Percentiles rank a stretch among this genome's conserved stretches.
These are phyloP conservation scores for Eucalyptus virginea DNA, from an alignment of 345 rosid species.

Conservation along the genomic window DNA sequence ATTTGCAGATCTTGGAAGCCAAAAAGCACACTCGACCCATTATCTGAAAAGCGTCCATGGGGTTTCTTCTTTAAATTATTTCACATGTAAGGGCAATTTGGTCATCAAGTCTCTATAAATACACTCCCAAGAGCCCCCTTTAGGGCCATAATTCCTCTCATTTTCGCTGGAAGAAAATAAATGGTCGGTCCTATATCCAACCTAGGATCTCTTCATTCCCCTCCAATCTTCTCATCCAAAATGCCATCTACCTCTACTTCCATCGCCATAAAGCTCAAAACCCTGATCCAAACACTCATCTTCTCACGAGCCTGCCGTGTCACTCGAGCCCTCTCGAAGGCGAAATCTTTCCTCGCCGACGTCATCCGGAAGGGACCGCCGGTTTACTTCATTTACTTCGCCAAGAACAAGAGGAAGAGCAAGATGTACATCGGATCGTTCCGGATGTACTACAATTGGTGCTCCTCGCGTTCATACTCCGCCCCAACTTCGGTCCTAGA, in stretches of 20 bases:
- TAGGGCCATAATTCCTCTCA: background rate
- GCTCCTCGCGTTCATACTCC: constrained; percentile 62
- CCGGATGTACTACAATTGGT: constrained; percentile 85
- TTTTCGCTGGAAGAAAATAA: background rate
- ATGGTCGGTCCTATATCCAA: constrained; percentile 12
- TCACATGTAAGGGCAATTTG: constrained; percentile 18
- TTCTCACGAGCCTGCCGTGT: constrained; percentile 43
- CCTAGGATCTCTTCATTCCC: constrained; percentile 6
- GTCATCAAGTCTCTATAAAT: constrained; percentile 20
- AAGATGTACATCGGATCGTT: constrained; percentile 65
- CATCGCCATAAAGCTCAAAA: constrained; percentile 16
- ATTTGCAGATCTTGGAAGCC: background rate
- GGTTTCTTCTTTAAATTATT: constrained; percentile 10
- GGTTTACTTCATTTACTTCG: constrained; percentile 16
- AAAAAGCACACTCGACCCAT: background rate
- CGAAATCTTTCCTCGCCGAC: constrained; percentile 33
- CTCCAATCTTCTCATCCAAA: background rate
- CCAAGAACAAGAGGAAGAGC: constrained; percentile 23
- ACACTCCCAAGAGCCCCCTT: background rate
- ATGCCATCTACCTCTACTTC: constrained; percentile 30
- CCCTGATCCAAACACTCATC: constrained; percentile 45
- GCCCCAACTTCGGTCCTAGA: constrained; percentile 20
- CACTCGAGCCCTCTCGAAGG: constrained; percentile 38
- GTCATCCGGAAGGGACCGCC: constrained; percentile 26
- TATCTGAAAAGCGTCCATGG: constrained; percentile 19